phyloP scores from a whole-genome alignment of 1,284 basidiomycete genomes.

The Jaminaea rosea region DNA sequence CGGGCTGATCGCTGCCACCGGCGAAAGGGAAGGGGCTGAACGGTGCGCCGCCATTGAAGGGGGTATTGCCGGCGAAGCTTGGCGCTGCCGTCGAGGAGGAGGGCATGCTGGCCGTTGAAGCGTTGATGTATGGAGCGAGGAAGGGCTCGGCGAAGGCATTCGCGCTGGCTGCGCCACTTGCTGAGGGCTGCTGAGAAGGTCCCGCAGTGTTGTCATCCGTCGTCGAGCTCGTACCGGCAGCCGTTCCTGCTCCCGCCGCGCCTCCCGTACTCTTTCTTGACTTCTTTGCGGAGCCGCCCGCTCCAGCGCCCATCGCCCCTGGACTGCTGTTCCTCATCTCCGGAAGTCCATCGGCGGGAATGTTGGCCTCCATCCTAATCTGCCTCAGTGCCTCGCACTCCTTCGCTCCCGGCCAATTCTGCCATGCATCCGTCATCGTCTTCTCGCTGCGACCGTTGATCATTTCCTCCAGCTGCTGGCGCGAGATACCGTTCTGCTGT shows the following conservation, averaged over 20 bases:
- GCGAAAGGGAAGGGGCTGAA: not conserved
- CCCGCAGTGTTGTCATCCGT: not conserved
- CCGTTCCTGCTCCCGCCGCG: not conserved
- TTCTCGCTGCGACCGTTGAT: constrained; percentile 28
- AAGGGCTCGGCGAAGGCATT: too few species aligned
- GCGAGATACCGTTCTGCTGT: constrained; percentile 19
- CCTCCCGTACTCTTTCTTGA: not conserved
- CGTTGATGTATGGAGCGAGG: too few species aligned
- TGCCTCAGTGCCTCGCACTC: constrained; percentile 4
- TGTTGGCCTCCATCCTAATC: constrained; percentile 30
- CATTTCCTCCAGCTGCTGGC: constrained; percentile 20
- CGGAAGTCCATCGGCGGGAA: constrained; percentile 34
- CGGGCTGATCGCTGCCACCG: not conserved
- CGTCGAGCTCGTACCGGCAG: not conserved
- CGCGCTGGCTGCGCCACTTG: not conserved
- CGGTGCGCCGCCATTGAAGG: not conserved
- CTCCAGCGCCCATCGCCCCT: not conserved
- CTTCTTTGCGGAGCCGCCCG: not conserved
- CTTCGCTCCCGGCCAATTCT: constrained; percentile 33
- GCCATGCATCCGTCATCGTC: constrained; percentile 31
- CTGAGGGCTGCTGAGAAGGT: not conserved
- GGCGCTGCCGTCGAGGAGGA: not conserved
- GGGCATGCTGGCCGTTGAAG: too few species aligned
- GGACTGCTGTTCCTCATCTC: constrained; percentile 9
- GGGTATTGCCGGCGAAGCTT: not conserved